Conservation (phyloP, 2,329 filamentous ascomycete species). For the Cytospora piceae region DNA sequence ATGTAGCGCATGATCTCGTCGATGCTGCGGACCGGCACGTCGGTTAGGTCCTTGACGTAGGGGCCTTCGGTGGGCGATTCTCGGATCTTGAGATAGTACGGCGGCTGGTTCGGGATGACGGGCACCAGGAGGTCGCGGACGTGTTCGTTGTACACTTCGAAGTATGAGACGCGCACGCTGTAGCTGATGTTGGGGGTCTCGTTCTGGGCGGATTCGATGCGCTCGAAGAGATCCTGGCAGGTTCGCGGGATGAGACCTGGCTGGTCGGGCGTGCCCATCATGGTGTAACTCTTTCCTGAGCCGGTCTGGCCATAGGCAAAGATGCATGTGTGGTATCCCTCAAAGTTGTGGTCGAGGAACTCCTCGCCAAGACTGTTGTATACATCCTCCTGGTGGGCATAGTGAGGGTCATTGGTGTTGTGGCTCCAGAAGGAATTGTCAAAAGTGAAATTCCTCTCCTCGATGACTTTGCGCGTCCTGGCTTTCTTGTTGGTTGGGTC, state of each 20-base stretch:
- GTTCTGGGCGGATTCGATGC: slow-evolving; percentile 77
- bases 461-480: slow-evolving; percentile 73
- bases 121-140: slow-evolving; percentile 91
- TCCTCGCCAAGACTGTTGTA: slow-evolving; percentile 95
- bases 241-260: slow-evolving; percentile 93
- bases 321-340: slow-evolving; percentile 98
- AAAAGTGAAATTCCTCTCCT: slow-evolving; percentile 93
- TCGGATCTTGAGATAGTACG: slow-evolving; percentile 94
- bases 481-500: slow-evolving; percentile 59
- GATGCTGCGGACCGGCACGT: slow-evolving; percentile 87
- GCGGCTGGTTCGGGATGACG: slow-evolving; percentile 68
- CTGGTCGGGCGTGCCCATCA: slow-evolving; percentile 87
- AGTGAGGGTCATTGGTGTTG: slow-evolving; percentile 76
- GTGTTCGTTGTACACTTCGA: slow-evolving; percentile 99
- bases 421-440: slow-evolving; percentile 99
- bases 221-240: slow-evolving; percentile 92
- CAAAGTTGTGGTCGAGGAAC: slow-evolving; percentile 98
- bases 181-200: slow-evolving; percentile 92
- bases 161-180: slow-evolving; percentile 96
- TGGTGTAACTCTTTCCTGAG: slow-evolving; percentile 97
- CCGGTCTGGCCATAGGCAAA: slow-evolving; percentile 98
- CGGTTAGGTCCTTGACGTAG: slow-evolving; percentile 95
- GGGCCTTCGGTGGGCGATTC: slow-evolving; percentile 94
- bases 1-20: slow-evolving; percentile 88
- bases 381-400: slow-evolving; percentile 89